A percentile compares a stretch with the other conserved stretches of the same genome.
Evolutionary conservation across 345 rosid species (phyloP).

Genomic region (Microthlaspi erraticum): DNA sequence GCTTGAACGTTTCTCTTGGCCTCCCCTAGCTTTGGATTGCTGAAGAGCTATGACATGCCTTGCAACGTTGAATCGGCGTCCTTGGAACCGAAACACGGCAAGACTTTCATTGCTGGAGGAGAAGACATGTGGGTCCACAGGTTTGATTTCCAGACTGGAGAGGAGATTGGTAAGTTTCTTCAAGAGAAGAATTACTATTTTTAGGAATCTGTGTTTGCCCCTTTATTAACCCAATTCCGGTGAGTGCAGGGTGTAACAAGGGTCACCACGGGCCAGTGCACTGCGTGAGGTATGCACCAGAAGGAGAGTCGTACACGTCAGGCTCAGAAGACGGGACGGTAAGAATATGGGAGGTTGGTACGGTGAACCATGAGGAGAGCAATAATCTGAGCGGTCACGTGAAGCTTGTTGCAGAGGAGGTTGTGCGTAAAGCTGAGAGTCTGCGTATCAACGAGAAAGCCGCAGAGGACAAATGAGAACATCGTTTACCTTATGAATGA

Average conservation of each 20-base stretch:
- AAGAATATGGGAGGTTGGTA: slow-evolving; percentile 63
- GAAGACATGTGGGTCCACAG: slow-evolving; percentile 74
- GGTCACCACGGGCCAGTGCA: slow-evolving; percentile 99
- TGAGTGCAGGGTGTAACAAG: slow-evolving; percentile 85
- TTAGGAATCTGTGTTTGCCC: slow-evolving; percentile 20
- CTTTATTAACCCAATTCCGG: slow-evolving; percentile 28
- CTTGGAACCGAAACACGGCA: slow-evolving; percentile 64
- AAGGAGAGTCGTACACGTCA: slow-evolving; percentile 93
- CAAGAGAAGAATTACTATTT: neutral
- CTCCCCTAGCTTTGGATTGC: slow-evolving; percentile 73
- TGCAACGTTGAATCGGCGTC: slow-evolving; percentile 79
- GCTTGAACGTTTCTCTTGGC: slow-evolving; percentile 22
- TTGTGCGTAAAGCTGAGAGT: slow-evolving; percentile 53
- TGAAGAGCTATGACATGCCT: slow-evolving; percentile 92
- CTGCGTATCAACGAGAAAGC: slow-evolving; percentile 49
- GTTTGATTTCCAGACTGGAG: slow-evolving; percentile 74
- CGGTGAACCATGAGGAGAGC: slow-evolving; percentile 48
- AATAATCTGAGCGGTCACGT: slow-evolving; percentile 43
- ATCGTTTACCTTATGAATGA: slow-evolving; percentile 18
- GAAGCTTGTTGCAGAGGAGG: slow-evolving; percentile 56
- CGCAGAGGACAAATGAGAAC: slow-evolving; percentile 36
- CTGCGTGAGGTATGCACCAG: slow-evolving; percentile 90
- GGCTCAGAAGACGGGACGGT: slow-evolving; percentile 97
- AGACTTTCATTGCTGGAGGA: slow-evolving; percentile 67
- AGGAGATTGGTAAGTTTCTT: slow-evolving; percentile 62